phyloP scores from a whole-genome alignment of 2,329 filamentous ascomycete species.

The Fusarium sp. region DNA sequence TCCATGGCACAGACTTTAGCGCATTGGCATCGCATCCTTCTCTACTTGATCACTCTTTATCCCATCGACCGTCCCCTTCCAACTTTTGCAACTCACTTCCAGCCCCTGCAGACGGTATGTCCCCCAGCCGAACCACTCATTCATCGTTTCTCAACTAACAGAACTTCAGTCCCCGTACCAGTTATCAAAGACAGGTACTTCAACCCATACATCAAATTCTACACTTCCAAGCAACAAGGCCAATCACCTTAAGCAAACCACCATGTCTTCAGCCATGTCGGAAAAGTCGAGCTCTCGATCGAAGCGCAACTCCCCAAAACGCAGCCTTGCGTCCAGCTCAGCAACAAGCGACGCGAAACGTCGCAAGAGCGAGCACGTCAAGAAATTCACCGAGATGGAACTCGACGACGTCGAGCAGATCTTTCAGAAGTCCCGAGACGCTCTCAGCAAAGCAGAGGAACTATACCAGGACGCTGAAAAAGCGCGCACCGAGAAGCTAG shows the following conservation, averaged over 20 bases:
- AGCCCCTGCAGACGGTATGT: not conserved
- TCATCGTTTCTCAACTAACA: not conserved
- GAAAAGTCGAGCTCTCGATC: not conserved
- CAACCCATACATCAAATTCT: fast-evolving
- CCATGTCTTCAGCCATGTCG: not conserved
- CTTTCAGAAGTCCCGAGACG: not conserved
- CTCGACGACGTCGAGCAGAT: not conserved
- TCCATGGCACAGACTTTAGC: not conserved
- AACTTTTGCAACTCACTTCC: too few species aligned
- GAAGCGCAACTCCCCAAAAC: not conserved
- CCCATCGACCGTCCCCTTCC: not conserved
- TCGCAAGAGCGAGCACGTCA: not conserved
- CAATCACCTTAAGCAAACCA: fast-evolving
- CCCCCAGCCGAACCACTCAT: not conserved
- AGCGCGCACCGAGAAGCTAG: not conserved
- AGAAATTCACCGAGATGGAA: not conserved
- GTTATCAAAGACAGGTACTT: too few species aligned
- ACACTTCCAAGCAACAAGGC: fast-evolving
- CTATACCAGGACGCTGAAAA: not conserved
- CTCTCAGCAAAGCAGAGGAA: not conserved
- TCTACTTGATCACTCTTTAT: not conserved
- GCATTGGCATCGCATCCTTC: not conserved
- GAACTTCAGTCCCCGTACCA: not conserved
- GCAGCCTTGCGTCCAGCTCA: not conserved
- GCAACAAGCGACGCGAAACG: not conserved